These are phyloP conservation scores for Tetrapyrgos nigripes DNA, from an alignment of 1,284 basidiomycete species.

Conservation along the genomic window DNA sequence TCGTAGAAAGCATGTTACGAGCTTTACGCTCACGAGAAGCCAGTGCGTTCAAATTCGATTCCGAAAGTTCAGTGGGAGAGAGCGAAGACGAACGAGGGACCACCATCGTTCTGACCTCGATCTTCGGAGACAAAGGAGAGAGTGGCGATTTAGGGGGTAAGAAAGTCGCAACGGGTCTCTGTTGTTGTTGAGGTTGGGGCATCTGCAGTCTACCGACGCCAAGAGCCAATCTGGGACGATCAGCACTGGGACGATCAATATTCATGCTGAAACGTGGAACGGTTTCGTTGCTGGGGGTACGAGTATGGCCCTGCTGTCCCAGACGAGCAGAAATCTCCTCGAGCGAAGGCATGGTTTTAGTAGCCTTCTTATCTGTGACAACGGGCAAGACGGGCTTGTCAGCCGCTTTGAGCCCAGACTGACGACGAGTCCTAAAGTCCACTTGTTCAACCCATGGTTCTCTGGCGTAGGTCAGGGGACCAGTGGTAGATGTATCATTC, in stretches of 20 bases:
- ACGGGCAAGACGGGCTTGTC: conserved; percentile 18
- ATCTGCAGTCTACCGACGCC: conserved; percentile 58
- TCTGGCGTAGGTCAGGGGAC: conserved; percentile 29
- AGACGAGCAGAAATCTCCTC: conserved; percentile 77
- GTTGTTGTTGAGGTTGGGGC: conserved; percentile 40
- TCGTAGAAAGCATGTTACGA: conserved; percentile 67
- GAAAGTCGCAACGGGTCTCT: conserved; percentile 21
- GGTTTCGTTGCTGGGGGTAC: conserved; percentile 24
- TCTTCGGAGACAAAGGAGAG: conserved; percentile 44
- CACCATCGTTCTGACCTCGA: conserved; percentile 56
- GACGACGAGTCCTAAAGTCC: conserved; percentile 57
- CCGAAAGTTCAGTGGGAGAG: conserved; percentile 56
- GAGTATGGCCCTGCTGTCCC: conserved; percentile 38
- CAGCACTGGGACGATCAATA: too few species aligned
- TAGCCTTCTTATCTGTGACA: conserved; percentile 21
- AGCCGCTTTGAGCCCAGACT: conserved; percentile 29
- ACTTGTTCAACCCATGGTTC: conserved; percentile 70
- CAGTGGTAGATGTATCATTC: conserved; percentile 40
- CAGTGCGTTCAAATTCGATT: conserved; percentile 57
- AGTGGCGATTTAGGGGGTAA: conserved; percentile 40
- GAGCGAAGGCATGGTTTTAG: conserved; percentile 63
- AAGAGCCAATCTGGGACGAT: conserved; percentile 42
- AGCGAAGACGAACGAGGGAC: conserved; percentile 51
- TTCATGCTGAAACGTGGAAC: too few species aligned
- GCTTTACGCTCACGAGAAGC: conserved; percentile 60